phyloP scores from a whole-genome alignment of 345 rosid species.

The Luvunga scandens region DNA sequence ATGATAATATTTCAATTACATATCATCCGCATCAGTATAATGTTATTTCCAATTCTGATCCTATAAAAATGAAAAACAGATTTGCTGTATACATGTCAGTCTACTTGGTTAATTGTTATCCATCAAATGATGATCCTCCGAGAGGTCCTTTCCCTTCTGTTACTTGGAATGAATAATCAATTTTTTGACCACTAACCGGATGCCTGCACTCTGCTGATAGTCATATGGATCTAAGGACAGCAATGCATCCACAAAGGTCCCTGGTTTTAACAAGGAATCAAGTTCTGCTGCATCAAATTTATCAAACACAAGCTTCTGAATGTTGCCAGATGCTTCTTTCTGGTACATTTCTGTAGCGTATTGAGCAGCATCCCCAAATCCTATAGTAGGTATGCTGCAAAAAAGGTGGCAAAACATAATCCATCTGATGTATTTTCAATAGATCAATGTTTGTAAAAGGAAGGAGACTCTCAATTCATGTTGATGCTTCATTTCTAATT shows the following conservation, averaged over 20 bases:
- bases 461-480: neutral
- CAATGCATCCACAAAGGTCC: conserved; percentile 59
- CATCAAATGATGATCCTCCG: neutral
- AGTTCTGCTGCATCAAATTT: conserved; percentile 53
- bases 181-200: conserved; percentile 61
- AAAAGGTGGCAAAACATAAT: neutral
- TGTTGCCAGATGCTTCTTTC: conserved; percentile 54
- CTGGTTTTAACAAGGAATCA: conserved; percentile 33
- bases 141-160: neutral
- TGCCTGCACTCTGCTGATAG: conserved; percentile 70
- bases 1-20: neutral
- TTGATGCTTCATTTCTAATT: neutral
- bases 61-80: neutral
- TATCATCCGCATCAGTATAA: neutral
- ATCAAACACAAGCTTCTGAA: conserved; percentile 49
- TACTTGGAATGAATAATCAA: conserved; percentile 41
- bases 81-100: neutral
- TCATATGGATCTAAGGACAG: conserved; percentile 70
- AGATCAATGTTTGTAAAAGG: neutral
- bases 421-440: neutral
- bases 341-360: conserved; percentile 59
- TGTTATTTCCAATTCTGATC: neutral
- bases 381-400: conserved; percentile 60
- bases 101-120: neutral
- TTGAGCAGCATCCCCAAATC: conserved; percentile 38